Conservation (phyloP, 2,329 filamentous ascomycete genomes). For the Monosporascus ibericus region DNA sequence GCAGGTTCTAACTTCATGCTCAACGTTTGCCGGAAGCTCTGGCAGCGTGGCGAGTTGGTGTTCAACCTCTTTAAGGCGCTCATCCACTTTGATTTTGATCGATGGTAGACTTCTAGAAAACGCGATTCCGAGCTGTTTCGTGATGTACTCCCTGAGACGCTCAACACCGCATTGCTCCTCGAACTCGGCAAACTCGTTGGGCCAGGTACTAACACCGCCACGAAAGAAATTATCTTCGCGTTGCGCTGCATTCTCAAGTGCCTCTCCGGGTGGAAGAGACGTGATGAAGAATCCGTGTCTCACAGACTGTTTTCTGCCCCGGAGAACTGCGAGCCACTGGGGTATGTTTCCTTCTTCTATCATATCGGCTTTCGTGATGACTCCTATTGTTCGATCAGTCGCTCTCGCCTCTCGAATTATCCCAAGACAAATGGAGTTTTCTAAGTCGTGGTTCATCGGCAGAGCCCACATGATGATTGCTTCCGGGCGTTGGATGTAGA, state of each 20-base stretch:
- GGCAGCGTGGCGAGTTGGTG: constrained; percentile 53
- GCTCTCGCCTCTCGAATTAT: constrained; percentile 56
- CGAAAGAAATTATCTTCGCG: constrained; percentile 51
- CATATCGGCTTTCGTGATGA: constrained; percentile 81
- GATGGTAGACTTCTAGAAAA: constrained; percentile 49
- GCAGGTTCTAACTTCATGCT: constrained; percentile 56
- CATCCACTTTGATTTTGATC: constrained; percentile 46
- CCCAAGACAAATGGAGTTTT: constrained; percentile 65
- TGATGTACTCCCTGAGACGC: constrained; percentile 46
- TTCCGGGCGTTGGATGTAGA: constrained; percentile 63
- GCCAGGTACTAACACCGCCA: constrained; percentile 37
- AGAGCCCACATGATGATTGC: constrained; percentile 73
- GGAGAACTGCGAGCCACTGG: constrained; percentile 60
- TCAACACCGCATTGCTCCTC: constrained; percentile 47
- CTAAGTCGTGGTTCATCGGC: constrained; percentile 71
- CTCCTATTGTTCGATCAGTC: constrained; percentile 58
- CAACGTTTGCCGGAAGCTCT: constrained; percentile 61
- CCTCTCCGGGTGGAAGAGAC: constrained; percentile 53
- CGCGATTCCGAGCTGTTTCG: constrained; percentile 45
- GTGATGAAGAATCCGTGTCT: constrained; percentile 77
- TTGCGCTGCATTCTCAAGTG: constrained; percentile 43
- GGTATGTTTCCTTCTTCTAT: constrained; percentile 43
- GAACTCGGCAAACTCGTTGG: constrained; percentile 39
- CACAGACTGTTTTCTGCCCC: constrained; percentile 53
- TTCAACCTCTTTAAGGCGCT: constrained; percentile 45